Evolutionary conservation across 2,329 filamentous ascomycete species (phyloP).

Genomic region (Aspergillus latus): DNA sequence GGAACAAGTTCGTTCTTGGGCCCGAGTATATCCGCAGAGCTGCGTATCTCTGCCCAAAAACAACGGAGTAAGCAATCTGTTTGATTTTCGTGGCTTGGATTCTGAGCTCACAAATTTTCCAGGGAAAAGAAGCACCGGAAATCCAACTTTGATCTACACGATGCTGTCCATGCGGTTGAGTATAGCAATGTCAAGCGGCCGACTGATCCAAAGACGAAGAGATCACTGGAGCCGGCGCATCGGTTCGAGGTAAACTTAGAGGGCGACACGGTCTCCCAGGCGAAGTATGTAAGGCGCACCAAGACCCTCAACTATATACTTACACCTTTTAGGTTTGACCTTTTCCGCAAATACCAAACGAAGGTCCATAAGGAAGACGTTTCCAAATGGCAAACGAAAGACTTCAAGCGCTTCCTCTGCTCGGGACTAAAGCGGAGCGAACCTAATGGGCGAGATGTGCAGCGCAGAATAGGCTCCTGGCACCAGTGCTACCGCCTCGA

Average conservation of each 20-base stretch:
- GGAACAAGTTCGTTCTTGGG: conserved; percentile 50
- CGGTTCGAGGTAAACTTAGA: conserved; percentile 51
- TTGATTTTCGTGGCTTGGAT: neutral
- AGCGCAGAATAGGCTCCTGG: conserved; percentile 50
- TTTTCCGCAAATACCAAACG: conserved; percentile 50
- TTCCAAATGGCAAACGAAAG: conserved; percentile 44
- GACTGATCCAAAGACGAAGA: conserved; percentile 45
- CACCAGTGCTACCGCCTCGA: conserved; percentile 53
- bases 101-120: neutral
- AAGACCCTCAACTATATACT: neutral
- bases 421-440: conserved; percentile 44
- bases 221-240: conserved; percentile 49
- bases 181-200: conserved; percentile 46
- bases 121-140: conserved; percentile 48
- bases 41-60: conserved; percentile 46
- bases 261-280: conserved; percentile 47
- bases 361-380: conserved; percentile 47
- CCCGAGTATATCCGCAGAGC: conserved; percentile 49
- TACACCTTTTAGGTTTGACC: conserved; percentile 36
- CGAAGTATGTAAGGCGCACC: conserved; percentile 38
- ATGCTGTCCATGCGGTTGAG: conserved; percentile 46
- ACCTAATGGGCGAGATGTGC: conserved; percentile 35
- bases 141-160: conserved; percentile 44
- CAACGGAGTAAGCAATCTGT: conserved; percentile 40
- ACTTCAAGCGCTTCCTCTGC: conserved; percentile 51